Conservation (phyloP, 306 rosid species). For the Geum urbanum region DNA sequence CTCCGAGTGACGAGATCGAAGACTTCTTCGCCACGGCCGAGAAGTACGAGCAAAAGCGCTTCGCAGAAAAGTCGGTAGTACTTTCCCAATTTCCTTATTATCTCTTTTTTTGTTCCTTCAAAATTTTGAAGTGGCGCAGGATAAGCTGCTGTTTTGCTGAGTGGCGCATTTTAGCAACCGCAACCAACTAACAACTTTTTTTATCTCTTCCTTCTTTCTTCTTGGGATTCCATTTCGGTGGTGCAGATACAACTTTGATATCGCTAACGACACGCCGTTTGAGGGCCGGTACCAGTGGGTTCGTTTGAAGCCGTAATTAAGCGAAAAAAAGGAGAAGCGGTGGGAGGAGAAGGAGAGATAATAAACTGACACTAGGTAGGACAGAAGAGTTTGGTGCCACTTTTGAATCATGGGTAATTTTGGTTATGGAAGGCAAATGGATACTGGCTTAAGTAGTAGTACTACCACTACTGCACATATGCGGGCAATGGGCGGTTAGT, state of each 20-base stretch:
- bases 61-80: constrained; percentile 65
- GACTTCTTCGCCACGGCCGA: constrained; percentile 77
- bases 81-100: background rate
- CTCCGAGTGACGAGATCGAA: constrained; percentile 63
- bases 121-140: constrained; percentile 28
- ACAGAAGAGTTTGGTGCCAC: constrained; percentile 32
- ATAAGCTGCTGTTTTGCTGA: constrained; percentile 21
- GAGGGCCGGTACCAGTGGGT: constrained; percentile 91
- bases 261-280: constrained; percentile 73
- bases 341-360: background rate
- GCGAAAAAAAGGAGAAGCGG: too few species aligned
- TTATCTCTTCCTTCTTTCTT: background rate
- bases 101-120: background rate
- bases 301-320: constrained; percentile 51
- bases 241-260: constrained; percentile 91
- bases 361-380: constrained; percentile 45
- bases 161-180: constrained; percentile 40
- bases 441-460: background rate
- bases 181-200: constrained; percentile 53
- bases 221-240: constrained; percentile 5
- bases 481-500: background rate
- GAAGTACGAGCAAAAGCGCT: constrained; percentile 64
- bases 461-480: background rate
- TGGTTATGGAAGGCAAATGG: background rate
- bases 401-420: constrained; percentile 8